Evolutionary conservation across 23 red algal genomes (phyloP).

Genomic region (Cyanidiococcus yangmingshanensis): DNA sequence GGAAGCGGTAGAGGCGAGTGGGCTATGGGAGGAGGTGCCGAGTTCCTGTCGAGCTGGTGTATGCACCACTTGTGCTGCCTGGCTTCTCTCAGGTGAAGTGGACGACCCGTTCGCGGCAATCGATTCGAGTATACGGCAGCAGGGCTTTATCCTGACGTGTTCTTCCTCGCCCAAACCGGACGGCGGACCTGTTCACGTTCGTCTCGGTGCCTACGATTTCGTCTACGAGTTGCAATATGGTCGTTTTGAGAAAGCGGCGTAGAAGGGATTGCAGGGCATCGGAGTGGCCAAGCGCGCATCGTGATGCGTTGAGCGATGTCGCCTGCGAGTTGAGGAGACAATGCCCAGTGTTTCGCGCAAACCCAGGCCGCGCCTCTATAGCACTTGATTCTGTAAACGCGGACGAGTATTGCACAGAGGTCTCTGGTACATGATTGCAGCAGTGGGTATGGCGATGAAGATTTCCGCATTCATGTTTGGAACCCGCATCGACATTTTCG

Average conservation of each 20-base stretch:
- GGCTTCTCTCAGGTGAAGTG: conserved; percentile 55
- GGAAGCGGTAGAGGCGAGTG: conserved; percentile 15
- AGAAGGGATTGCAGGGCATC: too few relatives aligned
- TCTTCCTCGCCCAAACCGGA: conserved; percentile 40
- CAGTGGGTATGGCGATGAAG: too few relatives aligned
- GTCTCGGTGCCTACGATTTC: conserved; percentile 65
- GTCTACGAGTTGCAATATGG: conserved; percentile 83
- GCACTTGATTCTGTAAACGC: too few relatives aligned
- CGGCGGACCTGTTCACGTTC: conserved; percentile 36
- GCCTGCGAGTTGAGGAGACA: too few relatives aligned
- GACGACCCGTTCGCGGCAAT: conserved; percentile 55
- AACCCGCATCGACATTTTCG: too few relatives aligned
- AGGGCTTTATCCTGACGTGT: conserved; percentile 76
- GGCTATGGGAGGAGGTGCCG: conserved; percentile 22
- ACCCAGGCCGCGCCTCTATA: too few relatives aligned
- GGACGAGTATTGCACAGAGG: too few relatives aligned
- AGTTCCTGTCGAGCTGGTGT: conserved; percentile 77
- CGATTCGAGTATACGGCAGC: conserved; percentile 39
- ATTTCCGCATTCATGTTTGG: too few relatives aligned
- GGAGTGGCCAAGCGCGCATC: too few relatives aligned
- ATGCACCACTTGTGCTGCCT: conserved; percentile 74
- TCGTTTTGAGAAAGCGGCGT: conserved; percentile 35
- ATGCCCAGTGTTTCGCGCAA: too few relatives aligned
- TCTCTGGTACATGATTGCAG: too few relatives aligned
- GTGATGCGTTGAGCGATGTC: too few relatives aligned